A percentile compares a stretch with the other conserved stretches of the same genome.
phyloP scores from a whole-genome alignment of 768 basidiomycete genomes.

The Macrolepiota fuliginosa region DNA sequence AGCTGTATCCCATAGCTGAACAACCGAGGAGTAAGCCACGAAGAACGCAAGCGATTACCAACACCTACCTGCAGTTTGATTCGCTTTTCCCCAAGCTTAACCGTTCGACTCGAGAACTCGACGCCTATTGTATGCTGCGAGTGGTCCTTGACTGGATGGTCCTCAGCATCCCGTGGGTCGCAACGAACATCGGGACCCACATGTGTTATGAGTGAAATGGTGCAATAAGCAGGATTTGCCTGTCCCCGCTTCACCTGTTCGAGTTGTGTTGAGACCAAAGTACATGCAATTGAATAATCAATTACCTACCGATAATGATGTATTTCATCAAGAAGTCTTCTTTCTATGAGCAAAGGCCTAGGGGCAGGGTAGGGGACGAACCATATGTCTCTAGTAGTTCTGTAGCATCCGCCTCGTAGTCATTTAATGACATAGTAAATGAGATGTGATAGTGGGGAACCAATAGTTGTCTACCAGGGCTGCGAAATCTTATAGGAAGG shows the following conservation, averaged over 20 bases:
- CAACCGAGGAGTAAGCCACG: conserved; percentile 14
- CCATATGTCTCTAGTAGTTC: conserved; percentile 95
- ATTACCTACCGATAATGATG: conserved; percentile 80
- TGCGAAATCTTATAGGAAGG: background rate
- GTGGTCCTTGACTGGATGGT: conserved; percentile 82
- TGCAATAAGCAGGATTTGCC: conserved; percentile 97
- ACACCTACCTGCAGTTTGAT: conserved; percentile 87
- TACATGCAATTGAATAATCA: conserved; percentile 10
- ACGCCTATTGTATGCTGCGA: conserved; percentile 99
- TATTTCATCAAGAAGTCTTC: conserved; percentile 98
- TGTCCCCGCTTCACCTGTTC: conserved; percentile 88
- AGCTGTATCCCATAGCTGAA: conserved; percentile 93
- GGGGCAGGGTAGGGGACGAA: conserved; percentile 27
- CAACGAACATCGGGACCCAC: conserved; percentile 46
- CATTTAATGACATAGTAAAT: conserved; percentile 53
- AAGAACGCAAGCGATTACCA: conserved; percentile 11
- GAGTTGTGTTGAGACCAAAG: conserved; percentile 3
- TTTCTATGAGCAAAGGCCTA: conserved; percentile 17
- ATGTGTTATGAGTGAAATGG: conserved; percentile 94
- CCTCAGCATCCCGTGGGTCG: conserved; percentile 15
- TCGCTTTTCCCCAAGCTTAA: conserved; percentile 90
- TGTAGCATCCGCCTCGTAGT: conserved; percentile 80
- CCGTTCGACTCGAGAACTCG: conserved; percentile 93
- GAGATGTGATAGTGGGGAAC: conserved; percentile 15
- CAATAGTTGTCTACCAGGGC: background rate